Evolutionary conservation across 2,329 filamentous ascomycete genomes (phyloP).

Genomic region (Bipolaris gigantea): DNA sequence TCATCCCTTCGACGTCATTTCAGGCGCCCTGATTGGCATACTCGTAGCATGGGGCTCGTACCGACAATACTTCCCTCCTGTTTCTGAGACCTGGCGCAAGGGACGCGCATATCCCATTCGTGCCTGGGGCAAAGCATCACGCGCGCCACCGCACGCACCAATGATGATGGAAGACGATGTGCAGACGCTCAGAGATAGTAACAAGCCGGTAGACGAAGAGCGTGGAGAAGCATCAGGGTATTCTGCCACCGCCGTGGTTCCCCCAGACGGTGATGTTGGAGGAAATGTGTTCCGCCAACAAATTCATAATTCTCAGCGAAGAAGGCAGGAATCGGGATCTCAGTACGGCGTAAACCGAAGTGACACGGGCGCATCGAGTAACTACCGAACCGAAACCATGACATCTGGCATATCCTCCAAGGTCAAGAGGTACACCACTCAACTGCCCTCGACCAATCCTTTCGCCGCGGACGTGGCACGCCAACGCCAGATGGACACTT

Average conservation of each 20-base stretch:
- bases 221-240: conserved; percentile 38
- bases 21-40: conserved; percentile 57
- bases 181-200: conserved; percentile 35
- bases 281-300: conserved; percentile 46
- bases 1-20: conserved; percentile 63
- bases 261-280: conserved; percentile 21
- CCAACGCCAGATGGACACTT: conserved; percentile 38
- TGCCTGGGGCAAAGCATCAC: conserved; percentile 53
- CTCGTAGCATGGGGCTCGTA: conserved; percentile 57
- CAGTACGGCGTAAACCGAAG: conserved; percentile 35
- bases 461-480: conserved; percentile 30
- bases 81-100: conserved; percentile 59
- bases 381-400: conserved; percentile 30
- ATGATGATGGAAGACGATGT: conserved; percentile 36
- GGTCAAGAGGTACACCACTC: conserved; percentile 35
- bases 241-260: conserved; percentile 25
- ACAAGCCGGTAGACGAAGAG: conserved; percentile 37
- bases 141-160: conserved; percentile 37
- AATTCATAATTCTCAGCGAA: conserved; percentile 43
- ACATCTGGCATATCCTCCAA: conserved; percentile 36
- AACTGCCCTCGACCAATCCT: conserved; percentile 40
- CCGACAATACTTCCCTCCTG: conserved; percentile 61
- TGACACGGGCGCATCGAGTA: conserved; percentile 36
- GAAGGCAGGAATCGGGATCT: conserved; percentile 31
- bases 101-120: conserved; percentile 62